These are phyloP conservation scores for Metschnikowia koreensis DNA, from an alignment of 805 yeast genomes.

Conservation along the genomic window DNA sequence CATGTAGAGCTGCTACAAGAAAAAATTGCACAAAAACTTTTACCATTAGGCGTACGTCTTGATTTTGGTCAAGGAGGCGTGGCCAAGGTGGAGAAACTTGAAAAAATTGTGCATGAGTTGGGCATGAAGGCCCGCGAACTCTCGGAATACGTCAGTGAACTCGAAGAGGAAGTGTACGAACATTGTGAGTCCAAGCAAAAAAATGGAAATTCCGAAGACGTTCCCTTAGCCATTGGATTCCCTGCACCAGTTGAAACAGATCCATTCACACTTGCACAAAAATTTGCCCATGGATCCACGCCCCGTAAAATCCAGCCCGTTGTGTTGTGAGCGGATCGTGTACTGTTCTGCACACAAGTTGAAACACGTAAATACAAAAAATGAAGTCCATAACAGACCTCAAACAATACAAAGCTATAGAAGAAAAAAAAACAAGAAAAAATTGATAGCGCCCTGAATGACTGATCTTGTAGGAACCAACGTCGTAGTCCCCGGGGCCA, in stretches of 20 bases:
- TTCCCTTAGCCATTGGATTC: background rate
- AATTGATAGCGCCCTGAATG: slow-evolving; percentile 15
- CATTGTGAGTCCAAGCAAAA: background rate
- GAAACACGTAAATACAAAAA: slow-evolving; percentile 3
- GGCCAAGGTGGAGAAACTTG: slow-evolving; percentile 27
- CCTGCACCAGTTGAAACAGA: background rate
- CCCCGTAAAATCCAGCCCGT: slow-evolving; percentile 6
- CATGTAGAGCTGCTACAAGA: slow-evolving; percentile 24
- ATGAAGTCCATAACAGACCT: background rate
- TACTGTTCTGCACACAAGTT: background rate
- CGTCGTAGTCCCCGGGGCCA: slow-evolving; percentile 57
- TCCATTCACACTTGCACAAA: slow-evolving; percentile 1
- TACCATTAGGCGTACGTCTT: slow-evolving; percentile 34
- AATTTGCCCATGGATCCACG: background rate
- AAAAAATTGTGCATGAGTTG: slow-evolving; percentile 28
- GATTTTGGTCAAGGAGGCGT: slow-evolving; percentile 19
- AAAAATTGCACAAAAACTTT: slow-evolving; percentile 24
- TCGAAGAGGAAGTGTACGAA: slow-evolving; percentile 6
- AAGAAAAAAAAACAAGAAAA: background rate
- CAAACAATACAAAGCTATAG: too few relatives aligned
- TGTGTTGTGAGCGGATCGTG: background rate
- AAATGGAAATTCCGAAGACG: background rate
- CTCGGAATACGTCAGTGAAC: slow-evolving; percentile 6
- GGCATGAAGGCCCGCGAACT: slow-evolving; percentile 19
- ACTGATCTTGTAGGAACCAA: slow-evolving; percentile 32